Base-by-base conservation (phyloP, 768 basidiomycete genomes). In the Suillus brevipes region DNA sequence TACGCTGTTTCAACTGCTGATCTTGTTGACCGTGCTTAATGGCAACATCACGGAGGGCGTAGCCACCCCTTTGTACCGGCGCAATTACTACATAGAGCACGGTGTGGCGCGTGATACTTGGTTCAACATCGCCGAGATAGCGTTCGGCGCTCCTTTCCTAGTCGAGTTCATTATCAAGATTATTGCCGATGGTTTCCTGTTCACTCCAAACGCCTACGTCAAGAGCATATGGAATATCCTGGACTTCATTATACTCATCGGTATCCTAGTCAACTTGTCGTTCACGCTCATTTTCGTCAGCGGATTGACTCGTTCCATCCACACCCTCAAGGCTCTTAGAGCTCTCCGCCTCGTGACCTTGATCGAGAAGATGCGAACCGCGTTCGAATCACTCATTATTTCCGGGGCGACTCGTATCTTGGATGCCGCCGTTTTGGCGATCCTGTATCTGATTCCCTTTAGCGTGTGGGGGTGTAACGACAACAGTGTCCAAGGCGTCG, bases 391-490 rank as follows among this genome's bases (percentile, higher is more conserved):
- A 16, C 80, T 98, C 53, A 89, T 99, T 69, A 89, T 97, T 67
- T 90, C 92, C 14, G 96, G 96, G 4, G 89, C 89, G 12, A 74
- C 83, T 37, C 89, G 92, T 70, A 95, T 99, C 66, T 67, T 97
- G 62, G 94, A 97, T 68, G 97, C 97, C 2, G 94, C 90, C 4
- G 77, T 97, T 57, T 86, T 98, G 18, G 94, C 96, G 60, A 85
- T 95, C 53, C 84, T 98, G 60, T 95, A 94, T 74, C 90, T 95
- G 87, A 92, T 95, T 68, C 93, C 93, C 0, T 95, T 93, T 72
- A 92, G 94, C 20, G 89, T 96, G 10, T 96, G 94, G 94, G 95
- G 95, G 37, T 99, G 97, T 81, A 98, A 94, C 73, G 94, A 98
- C 70, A 73, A 63, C 25, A 77, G 68, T 58, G 71, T 75, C 8